Evolutionary conservation across 2,329 filamentous ascomycete genomes (phyloP), one percentile per base, ranked within the genome.

Genomic region (Bipolaris oryzae): DNA sequence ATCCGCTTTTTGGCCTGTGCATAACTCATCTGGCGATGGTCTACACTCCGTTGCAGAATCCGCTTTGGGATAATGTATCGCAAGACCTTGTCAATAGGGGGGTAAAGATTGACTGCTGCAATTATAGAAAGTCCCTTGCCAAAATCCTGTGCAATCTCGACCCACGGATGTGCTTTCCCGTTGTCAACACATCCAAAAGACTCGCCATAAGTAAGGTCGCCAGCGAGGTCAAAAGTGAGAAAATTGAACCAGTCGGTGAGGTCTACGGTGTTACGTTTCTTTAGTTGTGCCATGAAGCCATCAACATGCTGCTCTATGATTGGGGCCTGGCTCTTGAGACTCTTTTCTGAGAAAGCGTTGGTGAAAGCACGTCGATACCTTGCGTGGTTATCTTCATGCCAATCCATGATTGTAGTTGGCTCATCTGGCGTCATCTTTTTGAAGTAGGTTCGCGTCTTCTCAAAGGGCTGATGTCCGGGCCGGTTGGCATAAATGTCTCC

Each of bases 181-280:
- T 69, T 67, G 23, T 71, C 61, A 2, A 81, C 61, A 42, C 76
- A 78, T 15, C 70, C 66, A 44, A 80, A 81, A 1, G 81, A 78
- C 15, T 81, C 78, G 0, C 82, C 83, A 58, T 85, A 85, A 0
- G 82, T 80, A 18, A 85, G 74, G 61, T 82, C 80, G 18, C 79
- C 79, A 50, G 66, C 60, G 1, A 73, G 62, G 16, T 73, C 70
- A 33, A 72, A 72, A 4, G 61, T 69, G 7, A 68, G 37, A 16
- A 52, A 65, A 20, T 63, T 62, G 9, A 69, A 45, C 55, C 67
- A 60, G 1, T 62, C 41, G 3, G 51, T 53, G 1, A 73, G 42
- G 25, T 74, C 60, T 3, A 68, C 52, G 1, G 41, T 54, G 33
- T 61, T 62, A 6, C 50, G 50, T 39, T 46, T 59, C 60, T 59